Evolutionary conservation across 1,284 basidiomycete species (phyloP).

Genomic region (Athelia psychrophila): DNA sequence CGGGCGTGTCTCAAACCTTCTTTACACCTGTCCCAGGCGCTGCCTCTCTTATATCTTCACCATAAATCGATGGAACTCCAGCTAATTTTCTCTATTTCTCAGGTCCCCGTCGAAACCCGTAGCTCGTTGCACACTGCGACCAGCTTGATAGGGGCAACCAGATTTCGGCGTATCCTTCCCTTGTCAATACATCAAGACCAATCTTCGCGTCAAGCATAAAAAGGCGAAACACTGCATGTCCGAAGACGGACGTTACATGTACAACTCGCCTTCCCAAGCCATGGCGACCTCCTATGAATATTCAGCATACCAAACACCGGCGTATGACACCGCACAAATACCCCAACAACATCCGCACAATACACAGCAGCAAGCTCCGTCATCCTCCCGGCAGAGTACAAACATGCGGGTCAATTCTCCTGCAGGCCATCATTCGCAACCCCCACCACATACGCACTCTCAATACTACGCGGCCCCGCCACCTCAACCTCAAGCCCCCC

Average conservation of each 20-base stretch:
- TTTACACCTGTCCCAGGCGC: no score
- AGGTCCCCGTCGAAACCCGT: no score
- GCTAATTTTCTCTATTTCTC: no score
- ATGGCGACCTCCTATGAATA: conserved; percentile 49
- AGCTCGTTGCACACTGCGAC: no score
- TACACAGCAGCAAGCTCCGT: conserved; percentile 30
- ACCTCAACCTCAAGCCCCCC: conserved; percentile 23
- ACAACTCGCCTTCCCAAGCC: conserved; percentile 42
- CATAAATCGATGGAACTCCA: no score
- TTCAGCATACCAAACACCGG: conserved; percentile 36
- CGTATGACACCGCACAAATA: conserved; percentile 24
- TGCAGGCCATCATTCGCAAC: conserved; percentile 23
- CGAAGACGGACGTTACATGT: conserved; percentile 29
- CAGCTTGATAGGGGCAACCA: no score
- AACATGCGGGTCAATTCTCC: conserved; percentile 11
- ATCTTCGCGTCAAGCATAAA: no score
- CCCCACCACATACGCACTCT: conserved; percentile 27
- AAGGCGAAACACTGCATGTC: background rate
- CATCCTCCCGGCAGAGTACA: conserved; percentile 39
- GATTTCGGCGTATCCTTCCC: no score
- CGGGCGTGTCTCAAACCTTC: no score
- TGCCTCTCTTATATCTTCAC: no score
- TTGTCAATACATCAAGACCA: no score
- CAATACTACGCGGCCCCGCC: conserved; percentile 24
- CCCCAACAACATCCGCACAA: conserved; percentile 33